phyloP scores from a whole-genome alignment of 768 basidiomycete genomes.

The Rhizopogon sp. region DNA sequence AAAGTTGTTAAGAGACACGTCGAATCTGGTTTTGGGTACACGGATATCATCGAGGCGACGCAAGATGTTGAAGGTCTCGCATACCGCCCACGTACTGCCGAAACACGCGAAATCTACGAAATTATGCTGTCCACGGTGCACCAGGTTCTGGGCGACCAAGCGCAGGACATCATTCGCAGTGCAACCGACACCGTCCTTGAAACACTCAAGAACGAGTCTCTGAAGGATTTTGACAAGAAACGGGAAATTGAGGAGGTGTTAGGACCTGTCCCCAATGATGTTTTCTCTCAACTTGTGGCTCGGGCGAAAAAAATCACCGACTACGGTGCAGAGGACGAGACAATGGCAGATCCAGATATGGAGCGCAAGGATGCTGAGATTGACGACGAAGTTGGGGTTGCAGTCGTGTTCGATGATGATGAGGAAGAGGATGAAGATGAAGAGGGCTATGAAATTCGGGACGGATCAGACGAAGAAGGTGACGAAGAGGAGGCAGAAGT shows the following conservation, averaged over 20 bases:
- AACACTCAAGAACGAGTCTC: slow-evolving; percentile 76
- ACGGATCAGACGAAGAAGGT: slow-evolving; percentile 75
- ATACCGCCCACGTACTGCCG: slow-evolving; percentile 90
- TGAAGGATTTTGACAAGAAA: slow-evolving; percentile 98
- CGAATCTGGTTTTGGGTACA: slow-evolving; percentile 69
- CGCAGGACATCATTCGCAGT: slow-evolving; percentile 91
- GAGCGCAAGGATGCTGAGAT: slow-evolving; percentile 85
- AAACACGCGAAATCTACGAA: slow-evolving; percentile 93
- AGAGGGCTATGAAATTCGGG: slow-evolving; percentile 80
- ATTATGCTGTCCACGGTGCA: slow-evolving; percentile 84
- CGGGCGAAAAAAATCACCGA: slow-evolving; percentile 95
- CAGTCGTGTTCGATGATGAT: slow-evolving; percentile 96
- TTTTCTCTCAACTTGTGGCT: slow-evolving; percentile 77
- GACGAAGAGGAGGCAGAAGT: slow-evolving; percentile 50
- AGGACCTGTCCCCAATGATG: slow-evolving; percentile 59
- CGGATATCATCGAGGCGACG: slow-evolving; percentile 92
- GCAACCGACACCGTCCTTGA: slow-evolving; percentile 93
- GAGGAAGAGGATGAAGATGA: slow-evolving; percentile 93
- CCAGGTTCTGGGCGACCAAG: slow-evolving; percentile 83
- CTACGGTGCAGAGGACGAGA: slow-evolving; percentile 84
- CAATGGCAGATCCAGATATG: slow-evolving; percentile 70
- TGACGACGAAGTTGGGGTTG: slow-evolving; percentile 95
- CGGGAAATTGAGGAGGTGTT: slow-evolving; percentile 83
- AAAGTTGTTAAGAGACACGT: slow-evolving; percentile 55
- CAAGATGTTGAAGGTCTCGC: slow-evolving; percentile 89